Conservation (phyloP, 306 rosid species). For the Arachis hypogaea region DNA sequence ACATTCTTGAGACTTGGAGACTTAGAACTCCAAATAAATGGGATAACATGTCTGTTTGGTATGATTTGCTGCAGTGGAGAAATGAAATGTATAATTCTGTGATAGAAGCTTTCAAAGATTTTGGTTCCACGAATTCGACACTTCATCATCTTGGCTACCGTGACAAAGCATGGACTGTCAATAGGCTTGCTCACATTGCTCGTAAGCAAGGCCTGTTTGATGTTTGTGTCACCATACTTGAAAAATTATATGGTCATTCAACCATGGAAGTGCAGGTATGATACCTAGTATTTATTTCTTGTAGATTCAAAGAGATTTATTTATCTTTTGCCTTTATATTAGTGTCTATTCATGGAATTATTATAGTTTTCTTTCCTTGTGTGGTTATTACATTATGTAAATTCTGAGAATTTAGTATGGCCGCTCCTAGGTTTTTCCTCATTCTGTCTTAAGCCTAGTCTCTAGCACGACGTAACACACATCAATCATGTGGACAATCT, state of each 20-base stretch:
- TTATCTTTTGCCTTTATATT: conserved; percentile 16
- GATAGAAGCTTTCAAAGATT: conserved; percentile 97
- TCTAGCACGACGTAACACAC: conserved; percentile 16
- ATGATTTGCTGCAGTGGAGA: conserved; percentile 98
- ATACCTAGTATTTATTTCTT: conserved; percentile 23
- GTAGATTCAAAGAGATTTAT: conserved; percentile 17
- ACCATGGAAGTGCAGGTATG: conserved; percentile 99
- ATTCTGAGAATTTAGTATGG: background rate
- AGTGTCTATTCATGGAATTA: conserved; percentile 4
- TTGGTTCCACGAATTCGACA: conserved; percentile 65
- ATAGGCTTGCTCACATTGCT: conserved; percentile 94
- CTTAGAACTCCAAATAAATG: conserved; percentile 97
- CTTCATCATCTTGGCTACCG: conserved; percentile 99
- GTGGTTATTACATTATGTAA: background rate
- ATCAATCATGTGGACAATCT: conserved; percentile 16
- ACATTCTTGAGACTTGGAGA: conserved; percentile 99
- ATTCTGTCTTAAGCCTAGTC: conserved; percentile 4
- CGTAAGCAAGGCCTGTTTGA: conserved; percentile 93
- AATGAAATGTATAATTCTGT: conserved; percentile 95
- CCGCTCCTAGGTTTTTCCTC: background rate
- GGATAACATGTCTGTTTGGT: conserved; percentile 99
- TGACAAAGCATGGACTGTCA: conserved; percentile 99
- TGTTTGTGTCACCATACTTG: conserved; percentile 91
- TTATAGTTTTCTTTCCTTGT: background rate
- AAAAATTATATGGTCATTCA: conserved; percentile 92